phyloP scores from a whole-genome alignment of 306 rosid genomes.

The Gynostemma pentaphyllum region DNA sequence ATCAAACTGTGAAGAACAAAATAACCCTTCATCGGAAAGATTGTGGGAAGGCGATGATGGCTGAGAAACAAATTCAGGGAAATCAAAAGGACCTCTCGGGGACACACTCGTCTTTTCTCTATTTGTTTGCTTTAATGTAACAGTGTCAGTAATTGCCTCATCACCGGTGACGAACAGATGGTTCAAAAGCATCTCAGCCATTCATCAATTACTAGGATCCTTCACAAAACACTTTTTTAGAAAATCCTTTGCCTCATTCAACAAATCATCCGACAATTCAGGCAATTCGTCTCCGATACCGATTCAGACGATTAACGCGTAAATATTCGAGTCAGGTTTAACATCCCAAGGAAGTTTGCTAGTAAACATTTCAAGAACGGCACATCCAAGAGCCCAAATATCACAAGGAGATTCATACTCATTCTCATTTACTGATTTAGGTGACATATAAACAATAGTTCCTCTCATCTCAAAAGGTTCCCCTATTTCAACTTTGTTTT shows the following conservation, averaged over 20 bases:
- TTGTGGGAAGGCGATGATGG: neutral
- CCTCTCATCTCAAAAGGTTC: constrained; percentile 32
- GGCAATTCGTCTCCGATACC: constrained; percentile 54
- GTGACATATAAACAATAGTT: constrained; percentile 69
- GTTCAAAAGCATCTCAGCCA: constrained; percentile 58
- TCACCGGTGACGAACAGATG: constrained; percentile 37
- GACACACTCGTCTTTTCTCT: neutral
- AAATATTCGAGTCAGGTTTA: constrained; percentile 20
- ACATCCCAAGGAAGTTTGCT: constrained; percentile 53
- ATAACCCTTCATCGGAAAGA: neutral
- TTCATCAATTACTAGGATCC: constrained; percentile 57
- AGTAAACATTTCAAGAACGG: constrained; percentile 55
- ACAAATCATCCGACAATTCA: constrained; percentile 32
- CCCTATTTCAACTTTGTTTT: constrained; percentile 2
- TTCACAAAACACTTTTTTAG: constrained; percentile 44
- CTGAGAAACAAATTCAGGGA: constrained; percentile 41
- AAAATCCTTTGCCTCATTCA: constrained; percentile 53
- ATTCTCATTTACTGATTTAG: constrained; percentile 50
- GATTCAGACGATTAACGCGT: constrained; percentile 38
- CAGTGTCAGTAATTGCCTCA: constrained; percentile 10
- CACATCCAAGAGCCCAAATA: constrained; percentile 80
- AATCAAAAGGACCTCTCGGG: constrained; percentile 54
- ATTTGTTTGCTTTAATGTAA: constrained; percentile 9
- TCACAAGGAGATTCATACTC: constrained; percentile 48
- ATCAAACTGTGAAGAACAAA: neutral